These are phyloP conservation scores for Elaeagnus macrophylla DNA, from an alignment of 306 rosid species.

Conservation along the genomic window DNA sequence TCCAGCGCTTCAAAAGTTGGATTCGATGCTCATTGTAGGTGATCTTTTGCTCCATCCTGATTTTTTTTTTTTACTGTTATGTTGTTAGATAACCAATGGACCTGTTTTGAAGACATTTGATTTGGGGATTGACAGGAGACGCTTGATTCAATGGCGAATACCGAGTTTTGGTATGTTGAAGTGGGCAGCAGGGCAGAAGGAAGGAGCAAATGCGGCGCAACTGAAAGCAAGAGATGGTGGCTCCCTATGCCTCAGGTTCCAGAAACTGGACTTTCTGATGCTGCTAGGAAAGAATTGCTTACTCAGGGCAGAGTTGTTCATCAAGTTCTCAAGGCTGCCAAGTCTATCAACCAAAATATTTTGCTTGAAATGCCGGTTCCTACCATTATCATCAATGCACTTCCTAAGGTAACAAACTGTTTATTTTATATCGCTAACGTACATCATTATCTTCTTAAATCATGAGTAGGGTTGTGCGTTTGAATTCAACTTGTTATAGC, in stretches of 20 bases:
- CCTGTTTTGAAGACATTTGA: constrained; percentile 2
- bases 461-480: no score
- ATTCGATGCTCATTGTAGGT: constrained; percentile 88
- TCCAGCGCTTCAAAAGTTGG: constrained; percentile 94
- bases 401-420: constrained; percentile 47
- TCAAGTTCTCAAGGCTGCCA: constrained; percentile 90
- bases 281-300: constrained; percentile 47
- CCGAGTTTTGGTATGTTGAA: constrained; percentile 87
- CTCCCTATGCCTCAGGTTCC: constrained; percentile 81
- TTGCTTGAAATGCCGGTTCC: constrained; percentile 89
- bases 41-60: constrained; percentile 21
- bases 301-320: constrained; percentile 56
- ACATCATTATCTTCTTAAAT: neutral
- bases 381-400: constrained; percentile 46
- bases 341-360: constrained; percentile 68
- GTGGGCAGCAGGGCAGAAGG: constrained; percentile 75
- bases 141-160: constrained; percentile 75
- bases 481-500: no score
- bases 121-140: constrained; percentile 45
- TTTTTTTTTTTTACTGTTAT: neutral
- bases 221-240: constrained; percentile 76
- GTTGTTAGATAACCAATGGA: constrained; percentile 1
- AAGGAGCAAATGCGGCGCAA: constrained; percentile 28
- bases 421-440: no score
- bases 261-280: constrained; percentile 62